phyloP scores from a whole-genome alignment of 2,329 filamentous ascomycete genomes.

The Sporothrix brunneoviolacea region DNA sequence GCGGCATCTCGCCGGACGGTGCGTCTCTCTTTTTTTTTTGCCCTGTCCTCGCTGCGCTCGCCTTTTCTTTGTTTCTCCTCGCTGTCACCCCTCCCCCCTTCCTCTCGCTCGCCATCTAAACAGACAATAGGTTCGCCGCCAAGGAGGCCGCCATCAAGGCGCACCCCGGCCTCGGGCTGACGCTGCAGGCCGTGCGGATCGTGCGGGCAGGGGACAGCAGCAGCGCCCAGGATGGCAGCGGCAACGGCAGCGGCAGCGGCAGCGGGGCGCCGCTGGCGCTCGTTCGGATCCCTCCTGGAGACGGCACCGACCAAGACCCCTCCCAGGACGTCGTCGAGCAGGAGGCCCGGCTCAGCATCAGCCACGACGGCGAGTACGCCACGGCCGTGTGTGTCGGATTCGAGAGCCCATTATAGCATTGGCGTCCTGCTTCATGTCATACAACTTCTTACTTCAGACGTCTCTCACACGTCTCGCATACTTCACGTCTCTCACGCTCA shows the following conservation, averaged over 20 bases:
- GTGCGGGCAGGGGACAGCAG: not conserved
- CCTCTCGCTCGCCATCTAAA: not conserved
- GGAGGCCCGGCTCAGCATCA: slow-evolving; percentile 69
- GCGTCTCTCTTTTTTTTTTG: no score
- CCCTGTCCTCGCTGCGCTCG: no score
- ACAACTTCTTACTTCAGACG: no score
- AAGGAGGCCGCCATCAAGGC: slow-evolving; percentile 74
- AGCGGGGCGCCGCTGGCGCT: slow-evolving; percentile 39
- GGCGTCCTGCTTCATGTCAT: no score
- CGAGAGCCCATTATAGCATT: slow-evolving; percentile 6
- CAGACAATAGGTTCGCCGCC: slow-evolving; percentile 51
- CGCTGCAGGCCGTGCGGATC: slow-evolving; percentile 56
- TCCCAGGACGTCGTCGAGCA: slow-evolving; percentile 35
- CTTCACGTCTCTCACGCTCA: not conserved
- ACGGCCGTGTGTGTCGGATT: slow-evolving; percentile 58
- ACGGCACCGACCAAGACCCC: no score
- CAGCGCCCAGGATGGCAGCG: no score
- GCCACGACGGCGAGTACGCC: slow-evolving; percentile 80
- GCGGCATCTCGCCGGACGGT: slow-evolving; percentile 40
- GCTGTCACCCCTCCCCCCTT: no score
- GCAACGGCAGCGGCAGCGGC: no score
- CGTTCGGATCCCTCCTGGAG: slow-evolving; percentile 23
- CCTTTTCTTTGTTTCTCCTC: no score
- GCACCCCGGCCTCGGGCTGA: slow-evolving; percentile 50
- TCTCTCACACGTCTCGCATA: not conserved